phyloP scores from a whole-genome alignment of 2,329 filamentous ascomycete species.

The Alternaria consortialis region DNA sequence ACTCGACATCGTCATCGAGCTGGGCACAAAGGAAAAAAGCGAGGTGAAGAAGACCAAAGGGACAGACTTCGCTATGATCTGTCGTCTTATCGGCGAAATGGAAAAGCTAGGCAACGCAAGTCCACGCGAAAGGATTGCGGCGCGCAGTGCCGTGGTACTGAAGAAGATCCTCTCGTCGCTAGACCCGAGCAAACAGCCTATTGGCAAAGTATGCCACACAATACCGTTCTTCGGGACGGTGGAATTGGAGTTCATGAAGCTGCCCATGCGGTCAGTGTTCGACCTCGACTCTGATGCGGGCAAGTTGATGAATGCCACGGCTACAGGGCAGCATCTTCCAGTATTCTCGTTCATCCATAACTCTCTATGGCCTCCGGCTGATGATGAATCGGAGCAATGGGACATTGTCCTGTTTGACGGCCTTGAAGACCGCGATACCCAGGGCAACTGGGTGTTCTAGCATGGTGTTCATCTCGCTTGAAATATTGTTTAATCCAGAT shows the following conservation, averaged over 20 bases:
- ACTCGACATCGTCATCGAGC: constrained; percentile 49
- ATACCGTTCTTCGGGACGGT: constrained; percentile 50
- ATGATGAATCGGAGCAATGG: constrained; percentile 37
- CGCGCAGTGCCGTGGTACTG: constrained; percentile 42
- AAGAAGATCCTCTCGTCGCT: constrained; percentile 47
- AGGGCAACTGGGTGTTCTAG: constrained; percentile 45
- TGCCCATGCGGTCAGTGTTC: constrained; percentile 41
- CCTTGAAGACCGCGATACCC: constrained; percentile 44
- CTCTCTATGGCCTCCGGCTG: constrained; percentile 40
- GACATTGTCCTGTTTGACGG: constrained; percentile 49
- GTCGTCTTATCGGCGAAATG: constrained; percentile 47
- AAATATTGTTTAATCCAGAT: background rate
- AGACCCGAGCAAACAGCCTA: constrained; percentile 36
- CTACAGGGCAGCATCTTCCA: constrained; percentile 37
- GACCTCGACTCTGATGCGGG: constrained; percentile 42
- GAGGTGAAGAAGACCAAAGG: constrained; percentile 47
- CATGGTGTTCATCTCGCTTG: background rate
- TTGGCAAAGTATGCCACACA: constrained; percentile 34
- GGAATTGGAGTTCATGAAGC: constrained; percentile 39
- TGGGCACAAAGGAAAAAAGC: constrained; percentile 43
- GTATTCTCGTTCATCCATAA: constrained; percentile 49
- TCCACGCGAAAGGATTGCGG: constrained; percentile 46
- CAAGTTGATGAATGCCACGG: constrained; percentile 36
- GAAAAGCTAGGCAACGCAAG: constrained; percentile 45
- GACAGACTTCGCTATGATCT: constrained; percentile 49